Evolutionary conservation across 441 rosid genomes (phyloP).

Genomic region (Populus hybrid): DNA sequence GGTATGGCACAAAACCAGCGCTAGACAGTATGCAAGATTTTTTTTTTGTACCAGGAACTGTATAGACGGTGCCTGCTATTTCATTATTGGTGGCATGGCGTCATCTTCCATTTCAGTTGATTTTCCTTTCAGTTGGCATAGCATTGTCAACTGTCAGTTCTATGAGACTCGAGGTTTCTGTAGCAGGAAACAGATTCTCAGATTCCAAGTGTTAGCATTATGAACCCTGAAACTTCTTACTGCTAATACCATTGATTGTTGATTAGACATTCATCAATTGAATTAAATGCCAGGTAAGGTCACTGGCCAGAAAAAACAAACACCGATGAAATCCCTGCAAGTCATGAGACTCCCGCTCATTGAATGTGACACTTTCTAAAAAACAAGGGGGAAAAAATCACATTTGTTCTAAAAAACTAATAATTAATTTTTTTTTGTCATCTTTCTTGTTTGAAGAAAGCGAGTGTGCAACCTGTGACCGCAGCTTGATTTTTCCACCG

Average conservation of each 20-base stretch:
- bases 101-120: not conserved
- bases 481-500: not conserved
- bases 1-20: not conserved
- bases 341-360: no score
- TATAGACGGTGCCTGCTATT: not conserved
- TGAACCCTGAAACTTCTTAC: not conserved
- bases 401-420: no score
- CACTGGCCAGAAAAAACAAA: not conserved
- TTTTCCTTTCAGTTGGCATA: not conserved
- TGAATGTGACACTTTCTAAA: no score
- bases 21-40: not conserved
- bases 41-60: not conserved
- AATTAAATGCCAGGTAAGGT: not conserved
- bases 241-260: not conserved
- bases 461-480: not conserved
- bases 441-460: no score
- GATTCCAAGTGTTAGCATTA: not conserved
- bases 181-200: not conserved
- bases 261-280: not conserved
- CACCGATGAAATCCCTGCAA: not conserved
- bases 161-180: not conserved
- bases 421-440: no score
- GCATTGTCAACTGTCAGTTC: not conserved
- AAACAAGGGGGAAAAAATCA: no score
- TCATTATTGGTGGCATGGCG: not conserved